Evolutionary conservation across 768 basidiomycete genomes (phyloP).

Genomic region (Thelephora ganbajun): DNA sequence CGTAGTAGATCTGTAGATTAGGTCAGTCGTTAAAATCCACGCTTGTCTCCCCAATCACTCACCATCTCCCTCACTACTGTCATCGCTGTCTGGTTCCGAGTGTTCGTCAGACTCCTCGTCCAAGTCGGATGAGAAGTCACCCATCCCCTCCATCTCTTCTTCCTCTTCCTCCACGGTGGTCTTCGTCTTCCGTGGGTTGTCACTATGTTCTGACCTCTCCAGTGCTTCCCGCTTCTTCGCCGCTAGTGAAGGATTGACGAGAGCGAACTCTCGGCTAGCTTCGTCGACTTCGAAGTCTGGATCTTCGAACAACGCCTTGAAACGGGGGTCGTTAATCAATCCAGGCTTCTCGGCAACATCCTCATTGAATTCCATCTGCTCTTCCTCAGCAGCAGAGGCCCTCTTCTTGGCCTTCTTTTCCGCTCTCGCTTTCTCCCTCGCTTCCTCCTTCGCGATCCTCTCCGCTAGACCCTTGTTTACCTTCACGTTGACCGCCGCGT

Average conservation of each 20-base stretch:
- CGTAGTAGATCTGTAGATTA: neutral
- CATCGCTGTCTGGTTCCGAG: constrained; percentile 17
- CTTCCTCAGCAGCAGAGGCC: constrained; percentile 15
- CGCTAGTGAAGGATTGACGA: constrained; percentile 83
- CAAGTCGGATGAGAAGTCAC: constrained; percentile 32
- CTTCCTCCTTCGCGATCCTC: constrained; percentile 54
- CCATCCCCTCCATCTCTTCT: constrained; percentile 61
- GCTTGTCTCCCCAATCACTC: constrained; percentile 2
- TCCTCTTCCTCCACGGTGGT: constrained; percentile 85
- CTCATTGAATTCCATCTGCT: constrained; percentile 20
- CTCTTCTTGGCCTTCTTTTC: constrained; percentile 34
- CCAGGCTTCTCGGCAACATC: constrained; percentile 22
- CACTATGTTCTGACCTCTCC: constrained; percentile 5
- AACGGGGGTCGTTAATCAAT: constrained; percentile 77
- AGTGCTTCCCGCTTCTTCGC: constrained; percentile 26
- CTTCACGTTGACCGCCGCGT: constrained; percentile 41
- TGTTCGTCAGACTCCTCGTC: constrained; percentile 17
- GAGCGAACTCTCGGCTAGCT: constrained; percentile 71
- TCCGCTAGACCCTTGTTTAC: constrained; percentile 83
- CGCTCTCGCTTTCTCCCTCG: constrained; percentile 38
- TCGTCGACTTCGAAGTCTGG: constrained; percentile 90
- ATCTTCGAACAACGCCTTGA: constrained; percentile 81
- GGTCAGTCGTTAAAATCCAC: neutral
- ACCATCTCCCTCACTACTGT: constrained; percentile 30
- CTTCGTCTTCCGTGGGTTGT: constrained; percentile 27